Base-by-base conservation (phyloP, 1,139 yeast genomes). In the Debaryomyces sp. region DNA sequence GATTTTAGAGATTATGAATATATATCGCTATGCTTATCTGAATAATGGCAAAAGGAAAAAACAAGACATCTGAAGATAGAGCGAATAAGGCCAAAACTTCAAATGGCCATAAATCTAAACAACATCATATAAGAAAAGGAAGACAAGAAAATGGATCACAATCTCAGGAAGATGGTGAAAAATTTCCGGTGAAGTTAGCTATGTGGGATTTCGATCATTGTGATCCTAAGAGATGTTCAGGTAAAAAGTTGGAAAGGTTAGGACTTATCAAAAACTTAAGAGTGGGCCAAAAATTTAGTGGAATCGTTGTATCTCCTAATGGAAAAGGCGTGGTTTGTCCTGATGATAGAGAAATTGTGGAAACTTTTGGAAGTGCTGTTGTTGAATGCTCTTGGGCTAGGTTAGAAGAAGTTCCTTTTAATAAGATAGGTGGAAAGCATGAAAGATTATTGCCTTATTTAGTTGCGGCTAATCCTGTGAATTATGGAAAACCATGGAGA, bases 371-470 rank as follows among this genome's bases (percentile, higher is more conserved):
- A 30, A 95, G 92, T 10, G 97, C 99, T 0, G 99, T 94, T 7
- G 99, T 94, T 1, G 99, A 94, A 64, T 94, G 98, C 68, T 91
- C 97, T 1, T 94, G 99, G 99, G 99, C 99, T 0, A 74, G 98
- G 52, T 67, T 95, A 21, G 96, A 91, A 49, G 99, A 94, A 64
- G 84, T 94, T n/a, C 99, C 99, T 1, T 94, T 94, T 67, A 73
- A 78, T 54, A 89, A 88, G 62, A 92, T 94, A 51, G 98, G 99
- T 3, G 99, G 99, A 3, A 84, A 82, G 54, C 79, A 90, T 60
- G 97, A 94, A 62, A 74, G 99, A 45, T 72, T 94, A 21, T 71
- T 94, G 51, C 99, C 99, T 0, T 94, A 92, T 60, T 72, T 94
- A 50, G 95, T 94, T 4, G 99, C 99, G 2, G 97, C 98, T 0